Conservation (phyloP, 345 rosid species). For the Rubroshorea leprosula region DNA sequence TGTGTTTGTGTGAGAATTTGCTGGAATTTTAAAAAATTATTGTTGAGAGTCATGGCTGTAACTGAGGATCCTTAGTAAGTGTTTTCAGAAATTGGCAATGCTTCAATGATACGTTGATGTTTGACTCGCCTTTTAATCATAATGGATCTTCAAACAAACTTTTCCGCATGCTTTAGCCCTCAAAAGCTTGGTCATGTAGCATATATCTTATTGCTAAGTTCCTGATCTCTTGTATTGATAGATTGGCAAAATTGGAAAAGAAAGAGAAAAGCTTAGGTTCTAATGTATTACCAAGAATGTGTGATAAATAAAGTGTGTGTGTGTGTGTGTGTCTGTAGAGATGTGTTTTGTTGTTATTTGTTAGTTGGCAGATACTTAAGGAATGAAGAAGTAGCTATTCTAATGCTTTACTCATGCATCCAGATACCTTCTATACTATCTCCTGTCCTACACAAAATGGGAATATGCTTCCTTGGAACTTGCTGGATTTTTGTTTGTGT, state of each 20-base stretch:
- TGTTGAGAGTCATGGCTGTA: neutral
- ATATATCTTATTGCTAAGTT: constrained; percentile 6
- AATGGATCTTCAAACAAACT: too few species aligned
- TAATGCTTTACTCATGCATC: constrained; percentile 10
- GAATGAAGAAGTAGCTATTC: neutral
- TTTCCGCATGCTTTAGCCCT: constrained; percentile 1
- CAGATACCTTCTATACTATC: constrained; percentile 75
- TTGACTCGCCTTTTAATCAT: neutral
- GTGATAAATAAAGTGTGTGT: constrained; percentile 2
- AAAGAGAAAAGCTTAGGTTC: neutral
- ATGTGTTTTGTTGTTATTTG: neutral
- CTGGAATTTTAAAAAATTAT: neutral
- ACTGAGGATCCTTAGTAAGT: neutral
- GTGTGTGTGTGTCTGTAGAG: too few species aligned
- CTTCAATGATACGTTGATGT: too few species aligned
- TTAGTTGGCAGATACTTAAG: neutral
- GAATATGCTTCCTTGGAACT: constrained; percentile 31
- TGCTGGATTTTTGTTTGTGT: constrained; percentile 55
- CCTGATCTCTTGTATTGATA: neutral
- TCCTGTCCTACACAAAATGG: constrained; percentile 34
- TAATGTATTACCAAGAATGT: constrained; percentile 1
- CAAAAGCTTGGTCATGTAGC: neutral
- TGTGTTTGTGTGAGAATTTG: neutral
- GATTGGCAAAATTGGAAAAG: neutral
- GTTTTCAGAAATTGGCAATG: too few species aligned